Percentiles rank a stretch among this genome's conserved stretches.
These are phyloP conservation scores for Panellus pusillus DNA, from an alignment of 768 basidiomycete genomes.

Conservation along the genomic window DNA sequence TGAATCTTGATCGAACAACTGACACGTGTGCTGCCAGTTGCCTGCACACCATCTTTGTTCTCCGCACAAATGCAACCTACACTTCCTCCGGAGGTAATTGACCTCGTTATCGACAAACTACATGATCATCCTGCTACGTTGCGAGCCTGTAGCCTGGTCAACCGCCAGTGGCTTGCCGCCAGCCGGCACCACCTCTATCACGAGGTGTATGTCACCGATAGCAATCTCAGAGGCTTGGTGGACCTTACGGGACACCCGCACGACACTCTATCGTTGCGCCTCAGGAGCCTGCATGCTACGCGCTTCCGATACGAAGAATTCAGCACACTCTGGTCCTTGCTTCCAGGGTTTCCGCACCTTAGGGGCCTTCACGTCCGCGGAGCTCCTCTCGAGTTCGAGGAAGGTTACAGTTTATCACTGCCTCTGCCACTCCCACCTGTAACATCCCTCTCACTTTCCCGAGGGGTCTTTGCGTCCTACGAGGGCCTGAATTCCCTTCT, in stretches of 20 bases:
- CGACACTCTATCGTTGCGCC: neutral
- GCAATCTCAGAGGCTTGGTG: neutral
- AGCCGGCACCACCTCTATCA: constrained; percentile 11
- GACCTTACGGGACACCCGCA: neutral
- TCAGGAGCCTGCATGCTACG: neutral
- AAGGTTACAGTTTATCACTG: neutral
- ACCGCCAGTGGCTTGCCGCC: constrained; percentile 2
- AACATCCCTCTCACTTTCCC: neutral
- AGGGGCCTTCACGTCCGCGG: neutral
- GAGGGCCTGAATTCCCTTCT: neutral
- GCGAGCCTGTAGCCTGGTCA: constrained; percentile 4
- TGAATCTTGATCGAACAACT: too few species aligned
- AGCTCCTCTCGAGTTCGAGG: neutral
- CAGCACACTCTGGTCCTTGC: neutral
- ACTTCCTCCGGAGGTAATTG: constrained; percentile 8
- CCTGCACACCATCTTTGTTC: too few species aligned
- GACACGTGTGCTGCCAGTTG: too few species aligned
- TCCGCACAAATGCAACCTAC: neutral
- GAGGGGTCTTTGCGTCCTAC: neutral
- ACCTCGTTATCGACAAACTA: constrained; percentile 9
- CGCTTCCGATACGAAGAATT: neutral
- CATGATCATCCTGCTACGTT: neutral
- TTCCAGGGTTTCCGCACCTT: neutral
- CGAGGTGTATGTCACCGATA: neutral
- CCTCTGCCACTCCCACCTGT: neutral